Conservation (phyloP, 2,329 filamentous ascomycete species). For the Colletotrichum liaoningense region DNA sequence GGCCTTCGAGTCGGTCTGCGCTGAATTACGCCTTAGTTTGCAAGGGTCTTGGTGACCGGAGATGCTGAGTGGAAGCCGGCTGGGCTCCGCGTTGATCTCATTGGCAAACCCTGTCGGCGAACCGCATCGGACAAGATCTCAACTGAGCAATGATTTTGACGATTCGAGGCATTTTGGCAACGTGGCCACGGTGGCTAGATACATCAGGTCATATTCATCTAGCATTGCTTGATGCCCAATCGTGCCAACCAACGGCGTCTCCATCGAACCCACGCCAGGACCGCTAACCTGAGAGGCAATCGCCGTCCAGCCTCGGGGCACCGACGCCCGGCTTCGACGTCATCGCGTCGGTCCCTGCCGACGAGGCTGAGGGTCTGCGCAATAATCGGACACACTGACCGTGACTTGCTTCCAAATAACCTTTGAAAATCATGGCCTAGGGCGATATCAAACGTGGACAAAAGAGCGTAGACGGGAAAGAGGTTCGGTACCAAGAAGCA, state of each 20-base stretch:
- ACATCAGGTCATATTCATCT: constrained; percentile 5
- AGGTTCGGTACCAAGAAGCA: neutral
- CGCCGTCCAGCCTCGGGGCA: neutral
- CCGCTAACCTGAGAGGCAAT: neutral
- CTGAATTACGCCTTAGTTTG: neutral
- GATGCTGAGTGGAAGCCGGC: constrained; percentile 1
- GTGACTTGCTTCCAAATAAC: neutral
- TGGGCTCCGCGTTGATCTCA: constrained; percentile 7
- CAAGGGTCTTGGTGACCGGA: neutral
- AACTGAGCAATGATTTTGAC: constrained; percentile 1
- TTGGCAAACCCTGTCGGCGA: neutral
- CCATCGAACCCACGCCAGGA: neutral
- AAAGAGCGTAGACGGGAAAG: neutral
- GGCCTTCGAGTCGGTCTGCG: neutral
- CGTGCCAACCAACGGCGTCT: neutral
- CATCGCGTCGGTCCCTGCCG: neutral
- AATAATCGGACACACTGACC: neutral
- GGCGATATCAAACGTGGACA: neutral
- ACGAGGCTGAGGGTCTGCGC: neutral
- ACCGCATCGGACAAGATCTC: neutral
- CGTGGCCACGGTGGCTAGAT: neutral
- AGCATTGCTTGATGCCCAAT: neutral
- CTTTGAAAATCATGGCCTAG: neutral
- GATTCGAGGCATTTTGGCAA: constrained; percentile 7
- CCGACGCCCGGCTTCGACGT: neutral